Percentiles rank a stretch among this genome's conserved stretches.
Conservation (phyloP, 176 grass and related monocot species). For the Cenchrus americanus region DNA sequence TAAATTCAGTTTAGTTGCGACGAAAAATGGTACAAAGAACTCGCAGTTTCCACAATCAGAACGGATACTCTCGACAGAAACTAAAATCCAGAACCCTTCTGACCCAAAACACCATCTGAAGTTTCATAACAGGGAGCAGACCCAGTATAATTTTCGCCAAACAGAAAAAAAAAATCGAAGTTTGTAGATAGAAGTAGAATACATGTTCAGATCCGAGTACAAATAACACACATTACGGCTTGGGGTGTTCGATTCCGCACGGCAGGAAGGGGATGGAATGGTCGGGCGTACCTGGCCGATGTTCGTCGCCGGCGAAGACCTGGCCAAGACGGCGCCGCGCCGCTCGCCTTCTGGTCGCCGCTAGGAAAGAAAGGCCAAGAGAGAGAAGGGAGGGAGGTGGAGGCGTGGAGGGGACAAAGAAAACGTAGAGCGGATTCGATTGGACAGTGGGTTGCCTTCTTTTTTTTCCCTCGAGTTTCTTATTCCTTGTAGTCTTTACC, state of each 20-base stretch:
- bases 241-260: neutral
- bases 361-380: neutral
- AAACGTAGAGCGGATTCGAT: neutral
- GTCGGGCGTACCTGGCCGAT: neutral
- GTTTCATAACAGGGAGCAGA: neutral
- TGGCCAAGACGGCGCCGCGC: neutral
- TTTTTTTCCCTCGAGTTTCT: neutral
- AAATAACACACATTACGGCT: neutral
- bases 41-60: neutral
- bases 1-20: neutral
- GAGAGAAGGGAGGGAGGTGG: neutral
- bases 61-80: neutral
- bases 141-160: neutral
- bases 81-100: slow-evolving; percentile 21
- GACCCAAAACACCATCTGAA: neutral
- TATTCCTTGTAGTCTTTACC: no score
- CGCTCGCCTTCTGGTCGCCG: neutral
- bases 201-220: neutral
- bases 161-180: neutral
- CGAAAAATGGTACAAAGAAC: neutral
- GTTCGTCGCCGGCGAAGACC: neutral
- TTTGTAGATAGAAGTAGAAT: neutral
- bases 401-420: neutral
- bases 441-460: neutral
- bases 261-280: neutral